phyloP scores from a whole-genome alignment of 2,329 filamentous ascomycete species.

The Fusarium armeniacum region DNA sequence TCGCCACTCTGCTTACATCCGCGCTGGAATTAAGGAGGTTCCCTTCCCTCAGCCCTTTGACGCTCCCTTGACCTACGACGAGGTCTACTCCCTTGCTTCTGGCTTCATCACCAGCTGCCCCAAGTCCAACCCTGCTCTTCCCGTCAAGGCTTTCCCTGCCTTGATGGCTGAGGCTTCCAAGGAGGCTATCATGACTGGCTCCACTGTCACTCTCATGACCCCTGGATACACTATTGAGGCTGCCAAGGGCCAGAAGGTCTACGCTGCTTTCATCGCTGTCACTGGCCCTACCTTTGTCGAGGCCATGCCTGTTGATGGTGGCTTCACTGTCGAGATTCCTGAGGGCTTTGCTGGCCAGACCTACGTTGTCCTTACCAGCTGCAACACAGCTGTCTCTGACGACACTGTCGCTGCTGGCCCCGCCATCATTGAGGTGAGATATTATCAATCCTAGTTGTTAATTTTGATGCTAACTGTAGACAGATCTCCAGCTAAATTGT shows the following conservation, averaged over 20 bases:
- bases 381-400: conserved; percentile 53
- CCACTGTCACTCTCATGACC: conserved; percentile 48
- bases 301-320: conserved; percentile 40
- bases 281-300: conserved; percentile 44
- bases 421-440: conserved; percentile 51
- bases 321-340: conserved; percentile 47
- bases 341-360: conserved; percentile 56
- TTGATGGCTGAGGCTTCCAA: conserved; percentile 55
- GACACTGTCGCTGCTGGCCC: conserved; percentile 57
- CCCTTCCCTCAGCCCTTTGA: conserved; percentile 74
- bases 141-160: conserved; percentile 71
- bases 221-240: conserved; percentile 48
- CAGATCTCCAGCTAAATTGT: conserved; percentile 34
- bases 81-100: conserved; percentile 75
- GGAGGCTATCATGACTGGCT: conserved; percentile 45
- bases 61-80: conserved; percentile 68
- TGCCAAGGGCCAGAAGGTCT: conserved; percentile 45
- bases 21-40: conserved; percentile 61
- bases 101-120: conserved; percentile 73
- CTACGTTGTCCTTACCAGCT: conserved; percentile 57
- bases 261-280: conserved; percentile 55
- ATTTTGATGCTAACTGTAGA: background rate
- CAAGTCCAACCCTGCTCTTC: conserved; percentile 65
- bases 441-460: accelerated
- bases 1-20: conserved; percentile 73